Conservation (phyloP, 2,329 filamentous ascomycete genomes). For the Phoma sp. region DNA sequence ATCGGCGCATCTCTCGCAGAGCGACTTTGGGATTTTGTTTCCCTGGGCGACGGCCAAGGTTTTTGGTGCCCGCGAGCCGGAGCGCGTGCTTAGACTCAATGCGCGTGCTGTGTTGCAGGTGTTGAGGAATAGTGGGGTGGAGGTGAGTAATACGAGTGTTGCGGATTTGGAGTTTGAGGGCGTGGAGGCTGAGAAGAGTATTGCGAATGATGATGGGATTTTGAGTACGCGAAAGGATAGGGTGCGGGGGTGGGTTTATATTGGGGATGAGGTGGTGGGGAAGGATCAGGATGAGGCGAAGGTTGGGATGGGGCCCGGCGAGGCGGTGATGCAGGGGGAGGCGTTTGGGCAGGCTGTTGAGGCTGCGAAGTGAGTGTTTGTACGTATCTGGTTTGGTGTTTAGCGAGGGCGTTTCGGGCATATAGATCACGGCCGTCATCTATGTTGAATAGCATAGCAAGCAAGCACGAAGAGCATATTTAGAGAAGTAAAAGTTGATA, state of each 20-base stretch:
- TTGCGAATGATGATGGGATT: constrained; percentile 41
- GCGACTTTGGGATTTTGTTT: constrained; percentile 84
- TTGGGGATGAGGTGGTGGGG: constrained; percentile 24
- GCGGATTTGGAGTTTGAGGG: constrained; percentile 51
- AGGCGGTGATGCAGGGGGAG: constrained; percentile 47
- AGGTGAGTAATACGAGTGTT: constrained; percentile 52
- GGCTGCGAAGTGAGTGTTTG: background rate
- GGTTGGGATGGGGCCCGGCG: constrained; percentile 28
- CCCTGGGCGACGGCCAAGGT: constrained; percentile 66
- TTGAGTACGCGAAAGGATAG: constrained; percentile 33
- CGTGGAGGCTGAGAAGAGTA: constrained; percentile 9
- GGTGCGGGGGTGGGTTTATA: constrained; percentile 47
- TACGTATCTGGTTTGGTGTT: background rate
- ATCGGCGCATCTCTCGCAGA: constrained; percentile 83
- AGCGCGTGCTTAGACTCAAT: constrained; percentile 85
- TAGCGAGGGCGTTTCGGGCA: background rate
- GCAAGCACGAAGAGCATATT: background rate
- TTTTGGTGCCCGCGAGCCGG: constrained; percentile 68
- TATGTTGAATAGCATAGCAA: background rate
- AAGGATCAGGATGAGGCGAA: constrained; percentile 4
- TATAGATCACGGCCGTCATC: background rate
- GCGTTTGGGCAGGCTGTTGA: constrained; percentile 44
- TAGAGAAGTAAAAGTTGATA: background rate
- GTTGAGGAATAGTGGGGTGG: constrained; percentile 56
- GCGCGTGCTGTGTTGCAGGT: constrained; percentile 80